These are phyloP conservation scores for Aaosphaeria arxii DNA, from an alignment of 2,329 filamentous ascomycete species.

Conservation along the genomic window DNA sequence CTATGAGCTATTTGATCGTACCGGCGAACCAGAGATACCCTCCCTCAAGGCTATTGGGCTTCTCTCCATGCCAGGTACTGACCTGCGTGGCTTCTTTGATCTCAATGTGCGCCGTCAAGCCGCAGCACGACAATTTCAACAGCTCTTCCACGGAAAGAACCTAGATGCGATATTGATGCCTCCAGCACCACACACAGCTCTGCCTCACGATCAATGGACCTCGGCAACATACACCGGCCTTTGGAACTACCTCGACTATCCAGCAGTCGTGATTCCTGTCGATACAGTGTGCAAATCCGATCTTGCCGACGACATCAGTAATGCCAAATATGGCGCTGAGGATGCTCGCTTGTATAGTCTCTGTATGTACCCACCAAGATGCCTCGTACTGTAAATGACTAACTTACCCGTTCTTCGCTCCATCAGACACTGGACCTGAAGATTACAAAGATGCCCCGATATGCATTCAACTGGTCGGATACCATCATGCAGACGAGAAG, in stretches of 20 bases:
- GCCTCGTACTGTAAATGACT: background rate
- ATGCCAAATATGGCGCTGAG: conserved; percentile 4
- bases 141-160: conserved; percentile 11
- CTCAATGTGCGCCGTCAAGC: conserved; percentile 5
- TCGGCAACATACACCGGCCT: conserved; percentile 11
- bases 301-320: conserved; percentile 1
- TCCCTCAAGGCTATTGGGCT: conserved; percentile 3
- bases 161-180: conserved; percentile 17
- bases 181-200: conserved; percentile 13
- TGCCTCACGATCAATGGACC: conserved; percentile 18
- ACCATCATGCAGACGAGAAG: background rate
- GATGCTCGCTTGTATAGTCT: conserved; percentile 3
- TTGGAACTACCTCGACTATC: conserved; percentile 14
- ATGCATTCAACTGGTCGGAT: background rate
- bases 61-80: background rate
- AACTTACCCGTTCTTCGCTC: background rate
- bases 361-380: conserved; percentile 2
- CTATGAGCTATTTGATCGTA: conserved; percentile 2
- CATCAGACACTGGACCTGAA: background rate
- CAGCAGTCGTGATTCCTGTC: conserved; percentile 9
- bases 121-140: conserved; percentile 11
- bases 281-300: conserved; percentile 2
- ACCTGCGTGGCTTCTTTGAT: conserved; percentile 3
- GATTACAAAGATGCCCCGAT: background rate
- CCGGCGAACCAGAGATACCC: conserved; percentile 3